Evolutionary conservation across 768 basidiomycete species (phyloP).

Genomic region (Pleurotus sapidus): DNA sequence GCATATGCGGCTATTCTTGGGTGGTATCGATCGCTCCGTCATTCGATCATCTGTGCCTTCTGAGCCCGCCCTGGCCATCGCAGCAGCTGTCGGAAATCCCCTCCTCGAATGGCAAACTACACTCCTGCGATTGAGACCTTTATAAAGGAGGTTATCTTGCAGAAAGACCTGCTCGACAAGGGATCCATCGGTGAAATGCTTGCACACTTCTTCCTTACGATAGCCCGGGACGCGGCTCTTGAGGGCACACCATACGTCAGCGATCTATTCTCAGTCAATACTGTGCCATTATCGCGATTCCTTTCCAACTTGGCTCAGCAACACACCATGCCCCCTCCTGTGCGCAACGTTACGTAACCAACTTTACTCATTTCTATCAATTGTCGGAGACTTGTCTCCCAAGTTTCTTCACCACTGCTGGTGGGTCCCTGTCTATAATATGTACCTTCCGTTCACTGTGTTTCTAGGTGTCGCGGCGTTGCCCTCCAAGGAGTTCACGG

Average conservation of each 20-base stretch:
- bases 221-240: conserved; percentile 3
- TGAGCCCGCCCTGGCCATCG: conserved; percentile 8
- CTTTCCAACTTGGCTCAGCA: too few species aligned
- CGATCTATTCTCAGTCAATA: background rate
- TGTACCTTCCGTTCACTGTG: background rate
- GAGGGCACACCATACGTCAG: background rate
- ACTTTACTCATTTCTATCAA: conserved; percentile 8
- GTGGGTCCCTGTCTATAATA: background rate
- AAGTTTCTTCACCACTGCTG: background rate
- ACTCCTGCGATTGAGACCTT: background rate
- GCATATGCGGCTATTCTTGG: conserved; percentile 4
- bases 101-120: too few species aligned
- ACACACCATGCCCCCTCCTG: too few species aligned
- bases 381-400: conserved; percentile 1
- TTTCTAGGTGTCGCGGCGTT: background rate
- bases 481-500: conserved; percentile 2
- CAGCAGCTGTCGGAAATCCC: background rate
- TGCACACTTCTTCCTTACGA: background rate
- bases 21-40: background rate
- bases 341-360: background rate
- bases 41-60: conserved; percentile 3
- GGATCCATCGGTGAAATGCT: background rate
- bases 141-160: background rate
- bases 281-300: too few species aligned
- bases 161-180: background rate